Evolutionary conservation across 2,329 filamentous ascomycete genomes (phyloP).

Genomic region (Pseudodiploospora longispora): DNA sequence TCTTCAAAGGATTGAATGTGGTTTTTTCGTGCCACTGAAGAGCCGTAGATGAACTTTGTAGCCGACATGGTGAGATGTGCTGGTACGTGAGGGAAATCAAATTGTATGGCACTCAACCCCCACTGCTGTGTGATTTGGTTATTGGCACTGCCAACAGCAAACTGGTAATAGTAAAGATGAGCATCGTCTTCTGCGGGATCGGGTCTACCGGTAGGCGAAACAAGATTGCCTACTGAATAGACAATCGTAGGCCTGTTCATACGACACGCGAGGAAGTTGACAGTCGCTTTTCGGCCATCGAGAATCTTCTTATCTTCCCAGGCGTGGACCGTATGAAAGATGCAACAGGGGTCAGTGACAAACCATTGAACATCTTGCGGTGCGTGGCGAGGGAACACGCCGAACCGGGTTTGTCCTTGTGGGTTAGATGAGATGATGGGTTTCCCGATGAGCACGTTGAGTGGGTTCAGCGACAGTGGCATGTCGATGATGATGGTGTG

Average conservation of each 20-base stretch:
- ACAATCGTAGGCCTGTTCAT: constrained; percentile 58
- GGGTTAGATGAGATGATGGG: constrained; percentile 54
- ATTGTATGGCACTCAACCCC: constrained; percentile 55
- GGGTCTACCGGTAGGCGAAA: constrained; percentile 33
- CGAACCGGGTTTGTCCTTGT: constrained; percentile 51
- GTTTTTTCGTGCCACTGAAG: constrained; percentile 48
- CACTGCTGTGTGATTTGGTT: constrained; percentile 51
- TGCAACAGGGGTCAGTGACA: constrained; percentile 57
- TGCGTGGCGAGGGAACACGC: constrained; percentile 55
- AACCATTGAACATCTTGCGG: constrained; percentile 57
- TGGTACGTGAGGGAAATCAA: constrained; percentile 59
- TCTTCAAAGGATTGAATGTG: constrained; percentile 55
- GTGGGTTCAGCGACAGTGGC: constrained; percentile 55
- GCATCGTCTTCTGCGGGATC: constrained; percentile 50
- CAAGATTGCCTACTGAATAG: constrained; percentile 56
- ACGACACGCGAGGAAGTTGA: constrained; percentile 59
- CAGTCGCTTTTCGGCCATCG: constrained; percentile 12
- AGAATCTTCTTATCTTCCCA: constrained; percentile 41
- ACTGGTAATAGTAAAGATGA: constrained; percentile 61
- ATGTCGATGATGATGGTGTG: constrained; percentile 64
- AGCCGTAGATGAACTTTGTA: constrained; percentile 59
- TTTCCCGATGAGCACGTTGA: constrained; percentile 48
- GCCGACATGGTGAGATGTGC: constrained; percentile 46
- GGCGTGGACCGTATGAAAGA: constrained; percentile 65
- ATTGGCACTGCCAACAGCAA: constrained; percentile 29